Evolutionary conservation across 2,329 filamentous ascomycete genomes (phyloP).

Genomic region (Aspergillus versicolor): DNA sequence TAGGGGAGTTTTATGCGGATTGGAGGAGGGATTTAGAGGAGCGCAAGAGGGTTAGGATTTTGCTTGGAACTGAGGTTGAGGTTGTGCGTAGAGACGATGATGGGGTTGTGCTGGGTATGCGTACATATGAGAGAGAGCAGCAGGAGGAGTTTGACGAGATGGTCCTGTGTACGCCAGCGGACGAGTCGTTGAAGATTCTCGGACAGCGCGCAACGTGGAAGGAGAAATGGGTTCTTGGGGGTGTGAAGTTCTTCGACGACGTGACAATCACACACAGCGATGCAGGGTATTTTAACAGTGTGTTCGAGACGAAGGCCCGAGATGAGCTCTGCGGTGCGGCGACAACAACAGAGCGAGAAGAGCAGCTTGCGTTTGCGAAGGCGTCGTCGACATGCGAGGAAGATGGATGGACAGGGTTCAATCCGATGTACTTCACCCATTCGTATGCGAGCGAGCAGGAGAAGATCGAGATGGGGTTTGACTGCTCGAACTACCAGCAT

Average conservation of each 20-base stretch:
- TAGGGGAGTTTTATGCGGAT: slow-evolving; percentile 56
- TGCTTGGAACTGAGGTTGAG: slow-evolving; percentile 37
- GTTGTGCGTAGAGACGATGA: slow-evolving; percentile 51
- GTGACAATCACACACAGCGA: slow-evolving; percentile 63
- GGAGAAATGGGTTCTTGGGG: slow-evolving; percentile 68
- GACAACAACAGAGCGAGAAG: slow-evolving; percentile 43
- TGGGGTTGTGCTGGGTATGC: slow-evolving; percentile 48
- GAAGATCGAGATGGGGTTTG: slow-evolving; percentile 65
- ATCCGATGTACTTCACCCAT: slow-evolving; percentile 62
- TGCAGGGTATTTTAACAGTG: slow-evolving; percentile 55
- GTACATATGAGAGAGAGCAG: slow-evolving; percentile 7
- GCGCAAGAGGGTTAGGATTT: slow-evolving; percentile 50
- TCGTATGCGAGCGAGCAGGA: slow-evolving; percentile 53
- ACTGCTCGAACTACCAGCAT: slow-evolving; percentile 73
- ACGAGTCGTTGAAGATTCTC: slow-evolving; percentile 56
- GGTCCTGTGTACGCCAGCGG: slow-evolving; percentile 57
- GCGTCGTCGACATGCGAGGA: slow-evolving; percentile 25
- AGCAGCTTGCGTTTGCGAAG: slow-evolving; percentile 49
- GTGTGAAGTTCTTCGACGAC: slow-evolving; percentile 64
- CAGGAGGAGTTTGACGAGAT: slow-evolving; percentile 53
- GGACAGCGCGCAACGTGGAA: slow-evolving; percentile 54
- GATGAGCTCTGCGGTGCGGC: slow-evolving; percentile 50
- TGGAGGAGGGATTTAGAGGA: slow-evolving; percentile 54
- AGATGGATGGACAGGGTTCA: slow-evolving; percentile 46
- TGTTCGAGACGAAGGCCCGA: slow-evolving; percentile 58